Evolutionary conservation across 768 basidiomycete genomes (phyloP).

Genomic region (Naganishia vishniacii): DNA sequence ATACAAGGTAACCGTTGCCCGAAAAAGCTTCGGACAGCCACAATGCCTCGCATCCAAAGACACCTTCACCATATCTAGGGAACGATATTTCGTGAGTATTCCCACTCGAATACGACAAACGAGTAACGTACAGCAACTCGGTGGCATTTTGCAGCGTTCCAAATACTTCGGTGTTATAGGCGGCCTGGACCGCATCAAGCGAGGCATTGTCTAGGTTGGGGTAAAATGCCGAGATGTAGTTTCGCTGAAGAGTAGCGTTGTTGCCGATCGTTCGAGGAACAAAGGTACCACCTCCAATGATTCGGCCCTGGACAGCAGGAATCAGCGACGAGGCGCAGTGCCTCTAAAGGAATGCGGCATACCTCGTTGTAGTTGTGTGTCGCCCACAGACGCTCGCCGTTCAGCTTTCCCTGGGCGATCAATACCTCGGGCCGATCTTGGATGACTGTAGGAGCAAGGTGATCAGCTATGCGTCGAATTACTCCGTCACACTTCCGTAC

Average conservation of each 20-base stretch:
- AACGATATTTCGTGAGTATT: too few species aligned
- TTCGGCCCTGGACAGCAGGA: neutral
- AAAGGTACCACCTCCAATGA: neutral
- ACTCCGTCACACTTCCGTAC: neutral
- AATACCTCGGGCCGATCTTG: constrained; percentile 5
- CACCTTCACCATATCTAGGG: constrained; percentile 15
- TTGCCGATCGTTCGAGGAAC: constrained; percentile 15
- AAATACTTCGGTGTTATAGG: constrained; percentile 3
- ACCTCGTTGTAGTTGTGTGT: constrained; percentile 22
- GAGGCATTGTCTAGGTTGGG: neutral
- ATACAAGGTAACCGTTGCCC: constrained; percentile 11
- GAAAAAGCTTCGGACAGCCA: constrained; percentile 21
- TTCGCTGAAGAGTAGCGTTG: neutral
- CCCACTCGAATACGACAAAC: neutral
- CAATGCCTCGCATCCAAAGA: constrained; percentile 13
- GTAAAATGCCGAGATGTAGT: neutral
- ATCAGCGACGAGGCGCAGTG: too few species aligned
- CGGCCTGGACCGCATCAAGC: neutral
- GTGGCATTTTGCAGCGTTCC: constrained; percentile 16
- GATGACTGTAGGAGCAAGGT: neutral
- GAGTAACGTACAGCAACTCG: constrained; percentile 2
- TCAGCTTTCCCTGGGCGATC: constrained; percentile 5
- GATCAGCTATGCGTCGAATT: neutral
- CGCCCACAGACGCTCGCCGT: constrained; percentile 8
- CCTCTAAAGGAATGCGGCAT: neutral